phyloP scores from a whole-genome alignment of 108 stramenopile species.

The Nitzschia sp. region DNA sequence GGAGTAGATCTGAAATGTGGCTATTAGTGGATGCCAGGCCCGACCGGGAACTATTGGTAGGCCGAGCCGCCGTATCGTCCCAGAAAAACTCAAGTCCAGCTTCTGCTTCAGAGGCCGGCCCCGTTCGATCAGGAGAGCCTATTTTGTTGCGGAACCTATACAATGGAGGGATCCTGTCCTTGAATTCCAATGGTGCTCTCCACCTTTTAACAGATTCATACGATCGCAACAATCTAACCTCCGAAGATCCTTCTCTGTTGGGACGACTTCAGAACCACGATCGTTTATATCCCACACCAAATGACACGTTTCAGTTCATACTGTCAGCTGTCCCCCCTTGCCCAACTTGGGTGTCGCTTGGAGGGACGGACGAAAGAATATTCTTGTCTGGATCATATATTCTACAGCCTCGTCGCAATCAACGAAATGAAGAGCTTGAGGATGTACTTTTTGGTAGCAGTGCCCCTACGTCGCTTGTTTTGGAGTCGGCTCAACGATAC shows the following conservation, averaged over 20 bases:
- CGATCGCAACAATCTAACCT: conserved; percentile 22
- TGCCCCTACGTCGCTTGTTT: not conserved
- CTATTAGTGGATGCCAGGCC: conserved; percentile 9
- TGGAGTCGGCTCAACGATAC: conserved; percentile 6
- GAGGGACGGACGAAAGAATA: conserved; percentile 44
- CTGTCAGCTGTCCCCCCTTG: conserved; percentile 47
- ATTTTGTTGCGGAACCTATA: conserved; percentile 59
- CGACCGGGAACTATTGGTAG: conserved; percentile 22
- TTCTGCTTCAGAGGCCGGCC: not conserved
- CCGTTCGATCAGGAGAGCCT: conserved; percentile 61
- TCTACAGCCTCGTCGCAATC: conserved; percentile 22
- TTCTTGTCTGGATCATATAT: conserved; percentile 44
- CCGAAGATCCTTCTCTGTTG: conserved; percentile 43
- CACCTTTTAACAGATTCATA: conserved; percentile 30
- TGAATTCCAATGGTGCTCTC: conserved; percentile 29
- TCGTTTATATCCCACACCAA: conserved; percentile 43
- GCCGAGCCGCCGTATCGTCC: conserved; percentile 17
- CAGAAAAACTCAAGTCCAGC: not conserved
- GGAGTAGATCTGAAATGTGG: conserved; percentile 17
- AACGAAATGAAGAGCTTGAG: conserved; percentile 11
- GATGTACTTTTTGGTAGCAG: not conserved
- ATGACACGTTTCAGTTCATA: conserved; percentile 65
- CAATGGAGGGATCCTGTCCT: conserved; percentile 65
- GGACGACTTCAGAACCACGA: conserved; percentile 54
- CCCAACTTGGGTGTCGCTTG: conserved; percentile 58